These are phyloP conservation scores for Pichia sp. DNA, from an alignment of 1,139 yeast genomes.

Conservation along the genomic window DNA sequence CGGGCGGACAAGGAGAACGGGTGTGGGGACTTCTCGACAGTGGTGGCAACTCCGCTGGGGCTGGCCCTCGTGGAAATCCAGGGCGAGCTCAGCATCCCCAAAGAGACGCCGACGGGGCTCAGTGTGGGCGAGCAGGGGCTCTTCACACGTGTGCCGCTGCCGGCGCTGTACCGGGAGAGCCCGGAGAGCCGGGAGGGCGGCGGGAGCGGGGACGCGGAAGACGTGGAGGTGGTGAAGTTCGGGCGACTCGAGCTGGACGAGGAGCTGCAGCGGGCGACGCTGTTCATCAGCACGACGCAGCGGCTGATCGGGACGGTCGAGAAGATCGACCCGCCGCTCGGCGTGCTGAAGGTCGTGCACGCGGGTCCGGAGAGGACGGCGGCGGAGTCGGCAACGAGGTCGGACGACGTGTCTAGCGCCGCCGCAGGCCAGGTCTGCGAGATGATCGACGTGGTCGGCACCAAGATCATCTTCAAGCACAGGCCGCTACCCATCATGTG, in stretches of 20 bases:
- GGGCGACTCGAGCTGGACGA: conserved; percentile 53
- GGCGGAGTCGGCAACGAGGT: too few species aligned
- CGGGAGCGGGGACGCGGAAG: conserved; percentile 15
- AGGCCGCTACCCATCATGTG: conserved; percentile 75
- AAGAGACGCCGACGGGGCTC: conserved; percentile 33
- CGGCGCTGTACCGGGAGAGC: conserved; percentile 17
- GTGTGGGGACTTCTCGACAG: conserved; percentile 17
- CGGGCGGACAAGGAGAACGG: neutral
- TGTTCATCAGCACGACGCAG: conserved; percentile 64
- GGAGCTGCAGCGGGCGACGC: conserved; percentile 45
- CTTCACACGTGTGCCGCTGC: conserved; percentile 25
- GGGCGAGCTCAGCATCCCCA: conserved; percentile 61
- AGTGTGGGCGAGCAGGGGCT: conserved; percentile 29
- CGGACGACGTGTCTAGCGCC: neutral
- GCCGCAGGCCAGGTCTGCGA: conserved; percentile 32
- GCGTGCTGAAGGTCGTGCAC: conserved; percentile 46
- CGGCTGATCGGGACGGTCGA: conserved; percentile 56
- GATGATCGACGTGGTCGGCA: conserved; percentile 54
- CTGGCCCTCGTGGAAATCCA: conserved; percentile 62
- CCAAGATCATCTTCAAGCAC: conserved; percentile 55
- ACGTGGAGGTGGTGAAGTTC: conserved; percentile 50
- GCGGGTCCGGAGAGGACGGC: conserved; percentile 13
- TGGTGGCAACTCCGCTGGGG: conserved; percentile 53
- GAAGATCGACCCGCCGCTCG: conserved; percentile 57
- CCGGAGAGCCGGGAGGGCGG: too few species aligned